Evolutionary conservation across 345 rosid genomes (phyloP), one percentile per base, ranked within the genome.

Genomic region (Populus ilicifolia): DNA sequence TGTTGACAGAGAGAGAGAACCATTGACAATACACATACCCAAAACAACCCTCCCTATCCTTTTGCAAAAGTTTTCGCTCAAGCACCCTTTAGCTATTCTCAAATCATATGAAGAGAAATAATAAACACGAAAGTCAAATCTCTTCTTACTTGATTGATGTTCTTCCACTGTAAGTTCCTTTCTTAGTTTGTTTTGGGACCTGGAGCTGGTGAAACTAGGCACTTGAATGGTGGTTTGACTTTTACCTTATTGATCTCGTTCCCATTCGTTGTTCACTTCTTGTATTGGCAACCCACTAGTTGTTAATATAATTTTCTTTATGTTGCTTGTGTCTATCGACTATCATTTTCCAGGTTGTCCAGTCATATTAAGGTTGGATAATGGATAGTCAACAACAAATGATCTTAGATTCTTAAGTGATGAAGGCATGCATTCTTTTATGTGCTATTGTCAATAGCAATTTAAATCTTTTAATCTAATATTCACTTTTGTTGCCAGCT

Each of bases 401-500:
- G 11, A n/a, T 74, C 43, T 29, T 56, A 63, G 30, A 74, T 41
- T 74, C 27, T 70, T 25, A 8, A 41, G 23, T 17, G 38, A 63
- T 16, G 30, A 29, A 29, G 25, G 20, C 44, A 67, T 67, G 38
- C 46, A 17, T 61, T n/a, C 46, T 23, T 59, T 29, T 23, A 8
- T n/a, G 10, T 3, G 23, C 29, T 17, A 18, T 20, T 35, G 52
- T 35, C 36, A 33, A 30, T 46, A 5, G n/a, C 44, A 63, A 27
- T 63, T 20, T 43, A 29, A 50, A 48, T 35, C 50, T 39, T 71
- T 33, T 73, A 71, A 70, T 35, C 5, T 11, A 5, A 20, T 64
- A 13, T 67, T 27, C 52, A 6, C 41, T 71, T 41, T 48, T 80
- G 25, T 44, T 81, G 27, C 76, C 93, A 92, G 97, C 90, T 91